A percentile compares a stretch with the other conserved stretches of the same genome.
Evolutionary conservation across 371 early-diverging fungal species (phyloP).

Genomic region (Nematocida parisii): DNA sequence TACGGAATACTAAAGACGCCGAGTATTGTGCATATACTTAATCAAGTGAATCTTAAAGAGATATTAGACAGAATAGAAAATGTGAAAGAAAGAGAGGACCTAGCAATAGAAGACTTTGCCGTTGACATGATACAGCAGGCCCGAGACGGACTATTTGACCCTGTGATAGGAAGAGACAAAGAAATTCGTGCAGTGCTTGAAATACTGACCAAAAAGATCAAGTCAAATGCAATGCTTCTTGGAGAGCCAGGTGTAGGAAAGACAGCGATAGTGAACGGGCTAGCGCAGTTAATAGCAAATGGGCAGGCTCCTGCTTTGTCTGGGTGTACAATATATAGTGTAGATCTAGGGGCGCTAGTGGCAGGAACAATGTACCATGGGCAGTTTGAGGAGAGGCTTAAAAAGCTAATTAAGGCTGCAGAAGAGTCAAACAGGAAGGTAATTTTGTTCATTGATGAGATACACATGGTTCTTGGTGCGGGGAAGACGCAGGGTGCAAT

Average conservation of each 20-base stretch:
- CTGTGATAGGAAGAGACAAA: conserved; percentile 81
- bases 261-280: conserved; percentile 72
- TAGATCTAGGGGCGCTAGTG: conserved; percentile 89
- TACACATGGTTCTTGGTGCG: conserved; percentile 82
- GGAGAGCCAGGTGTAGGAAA: conserved; percentile 77
- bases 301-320: conserved; percentile 85
- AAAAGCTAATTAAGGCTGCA: conserved; percentile 88
- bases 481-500: conserved; percentile 82
- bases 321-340: conserved; percentile 77
- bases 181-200: conserved; percentile 79
- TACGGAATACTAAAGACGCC: conserved; percentile 28
- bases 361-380: conserved; percentile 86
- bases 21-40: conserved; percentile 1
- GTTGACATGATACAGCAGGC: conserved; percentile 80
- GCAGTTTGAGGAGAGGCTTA: conserved; percentile 95
- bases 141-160: conserved; percentile 75
- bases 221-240: conserved; percentile 83
- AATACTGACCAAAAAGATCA: conserved; percentile 76
- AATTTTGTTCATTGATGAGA: conserved; percentile 96
- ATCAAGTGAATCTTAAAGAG: conserved; percentile 1
- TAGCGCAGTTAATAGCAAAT: conserved; percentile 87
- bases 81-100: conserved; percentile 53
- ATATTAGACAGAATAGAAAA: conserved; percentile 21
- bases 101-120: conserved; percentile 79
- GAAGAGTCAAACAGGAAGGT: conserved; percentile 77